Conservation (phyloP, 2,329 filamentous ascomycete genomes). For the Colletotrichum magnum region DNA sequence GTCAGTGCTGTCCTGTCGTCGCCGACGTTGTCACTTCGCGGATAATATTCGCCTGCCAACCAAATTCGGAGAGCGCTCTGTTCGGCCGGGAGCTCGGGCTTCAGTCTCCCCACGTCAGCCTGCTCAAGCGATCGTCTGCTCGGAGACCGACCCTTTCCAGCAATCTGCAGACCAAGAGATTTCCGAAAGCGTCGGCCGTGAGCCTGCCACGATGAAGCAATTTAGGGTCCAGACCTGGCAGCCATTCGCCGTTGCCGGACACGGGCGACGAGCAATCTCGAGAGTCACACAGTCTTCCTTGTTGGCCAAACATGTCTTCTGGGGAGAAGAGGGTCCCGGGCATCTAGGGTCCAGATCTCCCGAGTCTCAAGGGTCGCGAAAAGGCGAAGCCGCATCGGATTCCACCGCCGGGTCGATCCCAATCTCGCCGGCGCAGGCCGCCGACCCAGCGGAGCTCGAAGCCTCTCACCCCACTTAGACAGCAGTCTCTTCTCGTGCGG, state of each 20-base stretch:
- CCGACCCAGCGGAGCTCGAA: not conserved
- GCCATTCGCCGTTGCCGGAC: slow-evolving; percentile 9
- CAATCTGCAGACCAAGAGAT: too few relatives aligned
- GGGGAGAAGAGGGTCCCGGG: not conserved
- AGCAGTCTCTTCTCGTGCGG: too few relatives aligned
- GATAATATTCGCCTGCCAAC: slow-evolving; percentile 6
- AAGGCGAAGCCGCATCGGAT: slow-evolving; percentile 17
- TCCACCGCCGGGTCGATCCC: slow-evolving; percentile 19
- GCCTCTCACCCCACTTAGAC: slow-evolving; percentile 1
- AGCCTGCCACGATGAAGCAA: slow-evolving; percentile 6
- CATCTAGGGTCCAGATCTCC: slow-evolving; percentile 6
- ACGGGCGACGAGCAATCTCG: slow-evolving; percentile 3
- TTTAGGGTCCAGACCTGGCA: slow-evolving; percentile 16
- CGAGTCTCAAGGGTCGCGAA: not conserved
- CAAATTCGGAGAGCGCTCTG: slow-evolving; percentile 9
- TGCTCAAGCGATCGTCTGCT: too few relatives aligned
- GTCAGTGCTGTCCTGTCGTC: slow-evolving; percentile 5
- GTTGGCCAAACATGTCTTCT: not conserved
- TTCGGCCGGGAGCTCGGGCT: slow-evolving; percentile 16
- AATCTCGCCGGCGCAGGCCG: slow-evolving; percentile 26
- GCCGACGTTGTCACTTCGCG: too few relatives aligned
- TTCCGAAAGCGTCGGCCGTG: slow-evolving; percentile 8
- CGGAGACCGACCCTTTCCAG: not conserved
- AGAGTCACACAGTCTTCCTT: not conserved
- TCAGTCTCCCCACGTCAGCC: slow-evolving; percentile 28